Conservation (phyloP, 371 early-diverging fungal genomes). For the Actinomortierella ambigua region DNA sequence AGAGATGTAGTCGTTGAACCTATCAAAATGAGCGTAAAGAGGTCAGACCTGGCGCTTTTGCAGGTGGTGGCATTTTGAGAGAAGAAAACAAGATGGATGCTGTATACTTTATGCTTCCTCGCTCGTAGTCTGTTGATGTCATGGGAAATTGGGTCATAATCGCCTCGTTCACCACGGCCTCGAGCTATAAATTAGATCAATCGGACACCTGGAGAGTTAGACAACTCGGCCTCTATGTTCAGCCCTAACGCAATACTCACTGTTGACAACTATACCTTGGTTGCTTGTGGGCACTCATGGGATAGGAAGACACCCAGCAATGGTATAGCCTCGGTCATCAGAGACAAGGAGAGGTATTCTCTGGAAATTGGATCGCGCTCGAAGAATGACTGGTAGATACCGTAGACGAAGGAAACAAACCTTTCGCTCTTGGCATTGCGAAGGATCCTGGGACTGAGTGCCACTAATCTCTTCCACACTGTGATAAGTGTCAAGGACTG, state of each 20-base stretch:
- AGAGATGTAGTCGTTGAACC: constrained; percentile 58
- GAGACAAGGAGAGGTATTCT: constrained; percentile 29
- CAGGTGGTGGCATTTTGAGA: too few relatives aligned
- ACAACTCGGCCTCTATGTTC: too few relatives aligned
- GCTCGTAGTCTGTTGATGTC: constrained; percentile 50
- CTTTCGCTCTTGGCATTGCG: constrained; percentile 43
- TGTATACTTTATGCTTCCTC: constrained; percentile 51
- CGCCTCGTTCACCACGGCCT: constrained; percentile 22
- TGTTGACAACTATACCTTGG: too few relatives aligned
- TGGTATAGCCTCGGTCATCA: constrained; percentile 40
- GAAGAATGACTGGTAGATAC: constrained; percentile 36
- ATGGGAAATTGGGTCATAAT: constrained; percentile 56
- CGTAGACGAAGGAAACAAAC: constrained; percentile 34
- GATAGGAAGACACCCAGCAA: constrained; percentile 34
- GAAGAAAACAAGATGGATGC: too few relatives aligned
- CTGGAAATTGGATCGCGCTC: constrained; percentile 25
- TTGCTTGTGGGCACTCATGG: background rate
- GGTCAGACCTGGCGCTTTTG: background rate
- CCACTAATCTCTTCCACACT: constrained; percentile 50
- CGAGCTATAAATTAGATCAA: constrained; percentile 22
- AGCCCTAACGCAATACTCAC: too few relatives aligned
- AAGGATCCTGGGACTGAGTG: constrained; percentile 53
- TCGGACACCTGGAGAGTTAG: too few relatives aligned
- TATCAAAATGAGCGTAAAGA: constrained; percentile 8
- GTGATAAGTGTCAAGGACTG: constrained; percentile 40